Evolutionary conservation across 495 filamentous ascomycete species (phyloP).

Genomic region (Cryomyces minteri): DNA sequence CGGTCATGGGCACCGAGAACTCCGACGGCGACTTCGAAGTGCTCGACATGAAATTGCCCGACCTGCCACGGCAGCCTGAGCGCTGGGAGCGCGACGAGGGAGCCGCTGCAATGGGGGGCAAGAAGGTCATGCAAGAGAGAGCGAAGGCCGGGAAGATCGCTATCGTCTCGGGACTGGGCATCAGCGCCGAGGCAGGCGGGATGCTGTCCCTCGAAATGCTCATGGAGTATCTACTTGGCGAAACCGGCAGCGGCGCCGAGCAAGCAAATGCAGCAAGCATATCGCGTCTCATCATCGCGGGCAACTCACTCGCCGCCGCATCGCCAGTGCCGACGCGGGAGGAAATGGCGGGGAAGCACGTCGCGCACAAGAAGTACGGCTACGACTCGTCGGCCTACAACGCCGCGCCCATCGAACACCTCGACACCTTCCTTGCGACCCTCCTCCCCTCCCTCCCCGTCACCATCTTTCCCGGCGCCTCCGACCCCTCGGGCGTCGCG

Average conservation of each 20-base stretch:
- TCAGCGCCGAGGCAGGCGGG: conserved; percentile 54
- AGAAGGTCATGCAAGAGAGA: conserved; percentile 25
- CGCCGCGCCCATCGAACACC: conserved; percentile 55
- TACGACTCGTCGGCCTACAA: conserved; percentile 85
- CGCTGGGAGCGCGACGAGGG: conserved; percentile 47
- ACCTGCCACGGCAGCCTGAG: conserved; percentile 60
- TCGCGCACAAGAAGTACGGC: conserved; percentile 69
- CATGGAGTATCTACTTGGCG: conserved; percentile 75
- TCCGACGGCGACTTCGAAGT: conserved; percentile 82
- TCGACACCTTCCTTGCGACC: conserved; percentile 67
- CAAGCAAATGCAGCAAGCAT: conserved; percentile 49
- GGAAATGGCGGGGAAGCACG: conserved; percentile 28
- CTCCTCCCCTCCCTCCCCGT: conserved; percentile 35
- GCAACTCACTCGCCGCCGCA: conserved; percentile 54
- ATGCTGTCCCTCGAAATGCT: conserved; percentile 57
- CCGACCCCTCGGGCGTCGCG: conserved; percentile 43
- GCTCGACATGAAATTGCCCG: conserved; percentile 71
- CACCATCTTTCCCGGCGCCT: conserved; percentile 33
- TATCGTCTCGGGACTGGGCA: conserved; percentile 71
- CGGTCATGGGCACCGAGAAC: conserved; percentile 86
- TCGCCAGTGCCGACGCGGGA: conserved; percentile 27
- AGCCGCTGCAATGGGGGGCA: conserved; percentile 20
- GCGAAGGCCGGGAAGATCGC: conserved; percentile 40
- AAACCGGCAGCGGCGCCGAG: conserved; percentile 37
- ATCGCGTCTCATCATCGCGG: conserved; percentile 73